Percentiles rank a stretch among this genome's conserved stretches.
Evolutionary conservation across 352 stramenopile genomes (phyloP).

Genomic region (Halophytophthora polymorphica): DNA sequence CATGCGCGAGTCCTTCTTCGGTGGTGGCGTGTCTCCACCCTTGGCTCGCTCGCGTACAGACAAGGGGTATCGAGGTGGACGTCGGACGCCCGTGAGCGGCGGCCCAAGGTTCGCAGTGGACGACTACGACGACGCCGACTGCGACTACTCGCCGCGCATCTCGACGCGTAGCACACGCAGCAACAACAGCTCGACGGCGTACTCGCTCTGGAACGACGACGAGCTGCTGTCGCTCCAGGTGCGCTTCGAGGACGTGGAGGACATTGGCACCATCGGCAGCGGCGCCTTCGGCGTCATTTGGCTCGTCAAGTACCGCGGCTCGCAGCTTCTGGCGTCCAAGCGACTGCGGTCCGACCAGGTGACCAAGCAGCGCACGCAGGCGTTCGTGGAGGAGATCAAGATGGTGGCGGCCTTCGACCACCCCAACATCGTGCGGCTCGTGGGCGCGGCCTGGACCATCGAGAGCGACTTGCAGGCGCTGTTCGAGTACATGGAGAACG

Average conservation of each 20-base stretch:
- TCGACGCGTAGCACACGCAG: slow-evolving; percentile 35
- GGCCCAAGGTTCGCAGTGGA: slow-evolving; percentile 9
- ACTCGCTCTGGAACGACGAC: slow-evolving; percentile 53
- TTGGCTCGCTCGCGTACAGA: slow-evolving; percentile 17
- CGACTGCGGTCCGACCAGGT: slow-evolving; percentile 41
- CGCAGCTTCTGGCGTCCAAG: slow-evolving; percentile 44
- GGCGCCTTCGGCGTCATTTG: slow-evolving; percentile 49
- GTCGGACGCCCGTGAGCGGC: slow-evolving; percentile 23
- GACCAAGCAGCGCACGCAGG: slow-evolving; percentile 32
- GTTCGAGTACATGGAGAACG: slow-evolving; percentile 65
- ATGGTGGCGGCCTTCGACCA: slow-evolving; percentile 59
- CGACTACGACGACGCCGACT: slow-evolving; percentile 23
- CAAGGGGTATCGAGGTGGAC: slow-evolving; percentile 25
- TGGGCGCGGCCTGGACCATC: slow-evolving; percentile 63
- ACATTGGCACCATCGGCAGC: slow-evolving; percentile 42
- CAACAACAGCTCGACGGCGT: slow-evolving; percentile 34
- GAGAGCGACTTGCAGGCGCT: slow-evolving; percentile 53
- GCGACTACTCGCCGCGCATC: slow-evolving; percentile 22
- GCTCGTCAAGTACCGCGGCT: slow-evolving; percentile 41
- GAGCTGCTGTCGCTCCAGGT: slow-evolving; percentile 50
- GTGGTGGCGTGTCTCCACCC: slow-evolving; percentile 27
- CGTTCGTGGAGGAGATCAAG: slow-evolving; percentile 73
- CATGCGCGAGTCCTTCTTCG: slow-evolving; percentile 31
- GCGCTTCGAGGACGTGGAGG: slow-evolving; percentile 43
- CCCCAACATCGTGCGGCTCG: slow-evolving; percentile 56